Conservation (phyloP, 768 basidiomycete species). For the Leccinellum albellum region DNA sequence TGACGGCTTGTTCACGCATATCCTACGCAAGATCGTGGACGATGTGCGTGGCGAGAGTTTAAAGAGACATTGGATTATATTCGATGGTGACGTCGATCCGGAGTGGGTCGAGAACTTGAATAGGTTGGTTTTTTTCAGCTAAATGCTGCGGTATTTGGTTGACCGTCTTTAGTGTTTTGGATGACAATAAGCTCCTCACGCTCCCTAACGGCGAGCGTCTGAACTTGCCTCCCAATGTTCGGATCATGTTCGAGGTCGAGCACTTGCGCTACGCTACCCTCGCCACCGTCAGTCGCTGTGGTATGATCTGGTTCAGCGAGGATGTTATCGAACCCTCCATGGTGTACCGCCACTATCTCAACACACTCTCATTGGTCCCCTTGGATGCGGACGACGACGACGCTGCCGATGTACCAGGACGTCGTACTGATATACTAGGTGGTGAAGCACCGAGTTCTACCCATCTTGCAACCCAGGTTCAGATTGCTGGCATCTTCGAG, state of each 20-base stretch:
- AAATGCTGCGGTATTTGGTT: background rate
- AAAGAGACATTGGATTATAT: slow-evolving; percentile 98
- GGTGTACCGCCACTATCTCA: slow-evolving; percentile 88
- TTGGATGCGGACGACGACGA: slow-evolving; percentile 92
- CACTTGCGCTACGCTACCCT: slow-evolving; percentile 95
- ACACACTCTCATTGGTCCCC: slow-evolving; percentile 66
- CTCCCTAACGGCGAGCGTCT: slow-evolving; percentile 97
- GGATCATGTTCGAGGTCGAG: slow-evolving; percentile 99
- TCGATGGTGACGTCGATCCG: slow-evolving; percentile 98
- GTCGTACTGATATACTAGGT: slow-evolving; percentile 46
- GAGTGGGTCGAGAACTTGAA: slow-evolving; percentile 99
- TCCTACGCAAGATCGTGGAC: slow-evolving; percentile 95
- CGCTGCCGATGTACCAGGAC: slow-evolving; percentile 53
- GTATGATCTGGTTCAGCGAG: slow-evolving; percentile 99
- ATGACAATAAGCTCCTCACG: slow-evolving; percentile 97
- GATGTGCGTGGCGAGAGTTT: slow-evolving; percentile 96
- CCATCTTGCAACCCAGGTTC: slow-evolving; percentile 71
- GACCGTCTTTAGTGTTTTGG: slow-evolving; percentile 69
- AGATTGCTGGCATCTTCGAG: slow-evolving; percentile 70
- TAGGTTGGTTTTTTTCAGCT: slow-evolving; percentile 53
- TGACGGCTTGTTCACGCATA: slow-evolving; percentile 96
- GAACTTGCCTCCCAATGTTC: slow-evolving; percentile 92
- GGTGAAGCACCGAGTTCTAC: slow-evolving; percentile 51
- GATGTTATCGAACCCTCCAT: slow-evolving; percentile 88
- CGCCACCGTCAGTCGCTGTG: slow-evolving; percentile 98